Evolutionary conservation across 2,329 filamentous ascomycete species (phyloP), one percentile per base, ranked within the genome.

Genomic region (Pyrenophora tritici-repentis): DNA sequence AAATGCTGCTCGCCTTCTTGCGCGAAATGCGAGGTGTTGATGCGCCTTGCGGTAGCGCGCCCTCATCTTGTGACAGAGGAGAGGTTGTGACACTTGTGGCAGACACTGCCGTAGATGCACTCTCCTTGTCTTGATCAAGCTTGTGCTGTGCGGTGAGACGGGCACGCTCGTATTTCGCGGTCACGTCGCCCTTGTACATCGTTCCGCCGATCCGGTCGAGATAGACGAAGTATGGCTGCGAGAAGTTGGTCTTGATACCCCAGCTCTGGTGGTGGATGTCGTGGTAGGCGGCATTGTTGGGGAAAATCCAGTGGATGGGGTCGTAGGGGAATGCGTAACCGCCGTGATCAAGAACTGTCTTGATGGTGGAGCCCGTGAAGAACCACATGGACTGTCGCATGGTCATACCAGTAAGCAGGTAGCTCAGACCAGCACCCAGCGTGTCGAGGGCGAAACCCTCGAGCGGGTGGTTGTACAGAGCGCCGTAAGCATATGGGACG

Each of bases 211-310:
- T 69, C 39, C 83, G 81, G 72, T 99, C 94, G 91, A 94, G 97
- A 76, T 97, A 91, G 40, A 89, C 97, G 77, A 97, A 97, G 78
- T 92, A 95, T 3, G 90, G 90, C 75, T 95, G 90, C 4, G 87
- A 88, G 73, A 91, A 95, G 76, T 95, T 95, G 59, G 88, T 89
- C 83, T 97, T 99, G 81, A 99, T 96, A 50, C 94, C 94, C 92
- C 93, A 97, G 75, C 90, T 95, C 76, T 99, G 94, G 77, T 99
- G 94, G 76, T 99, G 94, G 52, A 99, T 93, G 70, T 99, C 94
- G 71, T 99, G 94, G 75, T 97, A 99, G 31, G 87, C 88, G 20
- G 94, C 93, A 64, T 97, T 97, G 80, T 99, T 97, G 72, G 89
- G 89, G 37, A 92, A 96, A 55, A 97, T 81, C 70, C 88, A 86